Base-by-base conservation (phyloP, 75 land plant species). In the Pinus albicaulis region DNA sequence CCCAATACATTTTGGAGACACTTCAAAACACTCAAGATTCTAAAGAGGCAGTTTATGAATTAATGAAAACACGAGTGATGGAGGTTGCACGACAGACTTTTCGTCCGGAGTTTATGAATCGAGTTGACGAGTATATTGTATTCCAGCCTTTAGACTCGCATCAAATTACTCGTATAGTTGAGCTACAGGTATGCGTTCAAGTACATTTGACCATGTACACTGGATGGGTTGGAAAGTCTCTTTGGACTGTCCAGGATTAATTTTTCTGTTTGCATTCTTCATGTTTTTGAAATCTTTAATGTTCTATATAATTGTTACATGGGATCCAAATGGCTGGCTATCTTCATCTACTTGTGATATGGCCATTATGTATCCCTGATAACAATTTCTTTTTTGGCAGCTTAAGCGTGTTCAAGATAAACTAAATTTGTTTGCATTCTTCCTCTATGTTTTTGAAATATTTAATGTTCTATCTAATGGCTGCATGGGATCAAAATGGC, bases 21-120 rank as follows among this genome's bases (percentile, higher is more conserved):
- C 90, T 92, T 44, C 77, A 64, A n/a, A 83, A 12, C 25, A 55
- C 86, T 25, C 62, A 81, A 23, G 89, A 86, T 28, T 80, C 76
- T 55, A 88, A 86, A 74, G 92, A 87, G 3, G 92, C 81, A 57
- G 86, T 86, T n/a, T 93, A 91, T 77, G 93, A 87, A 23, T 10
- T 83, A 15, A 91, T 91, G 94, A 91, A 91, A 75, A 77, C 53
- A 34, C 87, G 82, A 57, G 92, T 91, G 17, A 72, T 91, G 5
- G 94, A 89, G 76, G 83, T 91, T 73, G 93, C 93, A 13, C 78
- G 96, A 56, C 80, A 85, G 65, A 89, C 88, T 14, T 93, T 93
- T 61, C 83, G 92, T 1, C 92, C 93, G 31, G 96, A 93, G 82
- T 93, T 93, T 79, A 85, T 93, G 89, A 93, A 93, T 75, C 63